Evolutionary conservation across 1,284 basidiomycete species (phyloP), one percentile per base, ranked within the genome.

Genomic region (Trichosporon sp.): DNA sequence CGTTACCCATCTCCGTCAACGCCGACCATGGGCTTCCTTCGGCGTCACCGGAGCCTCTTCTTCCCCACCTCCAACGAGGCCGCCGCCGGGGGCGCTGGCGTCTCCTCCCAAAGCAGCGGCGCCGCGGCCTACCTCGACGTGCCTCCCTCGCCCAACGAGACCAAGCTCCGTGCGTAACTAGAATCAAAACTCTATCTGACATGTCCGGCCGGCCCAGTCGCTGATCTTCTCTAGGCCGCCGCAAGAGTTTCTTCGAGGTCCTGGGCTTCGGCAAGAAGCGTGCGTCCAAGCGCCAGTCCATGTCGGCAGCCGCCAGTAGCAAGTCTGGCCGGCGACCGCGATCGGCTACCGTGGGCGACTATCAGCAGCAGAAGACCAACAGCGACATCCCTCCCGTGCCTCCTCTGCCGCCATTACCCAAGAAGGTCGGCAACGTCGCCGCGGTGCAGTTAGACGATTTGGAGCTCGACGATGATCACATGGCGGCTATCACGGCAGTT

Each of bases 231-330:
- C 26, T 26, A 63, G 59, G 59, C 59, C 59, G 59, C 16, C 59
- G 59, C 59, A 63, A 63, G 59, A 63, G 59, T 35, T 63, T 63
- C 59, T 63, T 63, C 31, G 59, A 63, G 16, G 59, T 63, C n/a
- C 59, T 63, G 16, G 59, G 59, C 59, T 63, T 63, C n/a, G 59
- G 59, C 31, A 63, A 37, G 59, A 63, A 63, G 31, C 59, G 59
- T 14, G 31, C 59, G 16, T 63, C 59, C 6, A 63, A 35, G 59
- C 59, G 59, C 31, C 59, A 63, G 59, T 63, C 59, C 16, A n/a
- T 63, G 59, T 16, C 59, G n/a, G 59, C 59, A 10, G 32, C 59
- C 6, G 16, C 16, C 59, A 35, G 16, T 6, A 35, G 32, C 31
- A 63, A 63, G 59, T 5, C 59, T 8, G 59, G 59, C 31, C 59